Base-by-base conservation (phyloP, 2,329 filamentous ascomycete species). In the Beauveria varroae region DNA sequence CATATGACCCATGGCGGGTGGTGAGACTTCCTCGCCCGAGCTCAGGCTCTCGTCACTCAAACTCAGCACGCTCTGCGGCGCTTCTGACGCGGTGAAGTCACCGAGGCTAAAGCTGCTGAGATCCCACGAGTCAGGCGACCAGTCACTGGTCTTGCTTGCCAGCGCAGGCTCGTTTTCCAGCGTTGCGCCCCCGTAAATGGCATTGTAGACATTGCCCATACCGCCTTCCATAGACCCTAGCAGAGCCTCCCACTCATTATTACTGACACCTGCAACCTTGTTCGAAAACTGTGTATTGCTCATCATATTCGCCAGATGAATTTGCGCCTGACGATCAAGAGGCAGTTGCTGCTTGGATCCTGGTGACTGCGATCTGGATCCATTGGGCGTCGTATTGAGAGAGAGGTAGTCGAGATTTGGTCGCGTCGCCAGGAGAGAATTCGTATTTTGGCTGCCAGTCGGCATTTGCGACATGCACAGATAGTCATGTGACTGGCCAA, bases 191-290 rank as follows among this genome's bases (percentile, higher is more conserved):
- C 89, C 89, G 66, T 92, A 92, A 60, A 91, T 91, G 46, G 87
- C 87, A 69, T 91, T 88, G 72, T 91, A 95, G n/a, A 96, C 88
- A 69, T 93, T 96, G 59, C 87, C 85, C 65, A 88, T 83, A 0
- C 90, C 90, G 41, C 86, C 86, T 67, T 96, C 91, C 71, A 96
- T 86, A 24, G 87, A 88, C 4, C 88, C 87, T 2, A 96, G 80
- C 0, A 96, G 80, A 1, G 87, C 85, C 72, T 96, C 91, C 92
- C 91, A 96, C 67, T 95, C 90, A 0, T 85, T 79, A 9, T 86
- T 76, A 1, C 86, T 86, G 14, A 87, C 80, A 18, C 74, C 75
- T 64, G 68, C 66, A 44, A 74, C 66, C 66, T 80, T 78, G 43
- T 56, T 65, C 3, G 44, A 53, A 6, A 57, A 46, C 18, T 64